Percentiles rank a stretch among this genome's conserved stretches.
Evolutionary conservation across 441 rosid genomes (phyloP).

Genomic region (Dalechampia spathulata): DNA sequence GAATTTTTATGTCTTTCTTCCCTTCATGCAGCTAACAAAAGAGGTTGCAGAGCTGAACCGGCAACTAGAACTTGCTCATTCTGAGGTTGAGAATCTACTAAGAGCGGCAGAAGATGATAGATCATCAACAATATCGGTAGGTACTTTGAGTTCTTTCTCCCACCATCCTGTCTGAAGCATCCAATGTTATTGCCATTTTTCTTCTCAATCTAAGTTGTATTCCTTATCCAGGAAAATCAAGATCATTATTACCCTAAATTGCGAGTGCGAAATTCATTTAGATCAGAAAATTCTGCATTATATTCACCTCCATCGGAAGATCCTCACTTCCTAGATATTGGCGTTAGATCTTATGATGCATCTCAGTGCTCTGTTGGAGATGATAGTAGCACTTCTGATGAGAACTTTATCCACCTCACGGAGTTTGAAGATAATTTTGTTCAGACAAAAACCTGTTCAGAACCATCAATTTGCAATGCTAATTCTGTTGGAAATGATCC

Average conservation of each 20-base stretch:
- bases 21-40: conserved; percentile 55
- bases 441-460: conserved; percentile 30
- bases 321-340: conserved; percentile 22
- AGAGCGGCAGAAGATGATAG: conserved; percentile 32
- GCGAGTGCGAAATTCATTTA: conserved; percentile 70
- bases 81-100: conserved; percentile 58
- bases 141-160: background rate
- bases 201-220: conserved; percentile 2
- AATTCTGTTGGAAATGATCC: conserved; percentile 23
- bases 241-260: conserved; percentile 65
- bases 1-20: conserved; percentile 4
- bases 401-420: conserved; percentile 45
- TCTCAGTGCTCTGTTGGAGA: conserved; percentile 53
- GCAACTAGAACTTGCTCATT: conserved; percentile 50
- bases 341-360: conserved; percentile 34
- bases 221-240: conserved; percentile 41
- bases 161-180: background rate
- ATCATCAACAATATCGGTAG: conserved; percentile 32
- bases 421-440: conserved; percentile 41
- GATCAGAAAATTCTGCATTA: conserved; percentile 35
- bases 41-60: conserved; percentile 47
- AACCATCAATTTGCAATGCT: conserved; percentile 27
- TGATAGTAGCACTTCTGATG: conserved; percentile 49
- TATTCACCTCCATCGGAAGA: conserved; percentile 28
- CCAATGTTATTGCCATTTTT: background rate